Evolutionary conservation across 768 basidiomycete genomes (phyloP).

Genomic region (Russula olivacea): DNA sequence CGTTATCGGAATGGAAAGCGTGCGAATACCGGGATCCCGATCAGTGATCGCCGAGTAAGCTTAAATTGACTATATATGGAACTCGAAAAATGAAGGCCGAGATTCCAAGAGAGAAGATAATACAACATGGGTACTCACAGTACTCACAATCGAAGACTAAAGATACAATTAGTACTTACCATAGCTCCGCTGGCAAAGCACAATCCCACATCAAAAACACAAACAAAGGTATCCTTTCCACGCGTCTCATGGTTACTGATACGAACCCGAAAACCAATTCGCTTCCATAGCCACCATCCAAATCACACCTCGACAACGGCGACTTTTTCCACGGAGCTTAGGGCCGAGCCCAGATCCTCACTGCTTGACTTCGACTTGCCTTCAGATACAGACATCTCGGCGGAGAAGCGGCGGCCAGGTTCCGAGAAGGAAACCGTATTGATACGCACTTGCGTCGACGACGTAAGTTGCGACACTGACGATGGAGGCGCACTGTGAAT

Average conservation of each 20-base stretch:
- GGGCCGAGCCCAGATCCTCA: not conserved
- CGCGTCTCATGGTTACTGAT: no score
- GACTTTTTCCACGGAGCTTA: not conserved
- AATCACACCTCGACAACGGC: not conserved
- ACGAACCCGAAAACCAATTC: not conserved
- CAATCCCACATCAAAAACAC: no score
- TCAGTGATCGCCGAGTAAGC: no score
- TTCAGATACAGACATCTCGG: not conserved
- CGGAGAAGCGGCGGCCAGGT: not conserved
- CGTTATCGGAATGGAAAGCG: no score
- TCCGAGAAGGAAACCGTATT: not conserved
- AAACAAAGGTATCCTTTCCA: not conserved
- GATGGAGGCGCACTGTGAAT: not conserved
- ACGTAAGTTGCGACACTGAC: not conserved
- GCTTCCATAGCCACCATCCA: not conserved
- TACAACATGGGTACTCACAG: no score
- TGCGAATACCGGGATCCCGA: no score
- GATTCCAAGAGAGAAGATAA: no score
- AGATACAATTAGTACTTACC: no score
- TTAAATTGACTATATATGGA: no score
- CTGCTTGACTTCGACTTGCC: not conserved
- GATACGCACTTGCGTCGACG: not conserved
- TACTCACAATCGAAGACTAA: no score
- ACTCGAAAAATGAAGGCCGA: no score
- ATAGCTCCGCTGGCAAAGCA: no score